Percentiles rank a stretch among this genome's conserved stretches.
These are phyloP conservation scores for Fusarium coffeatum DNA, from an alignment of 2,329 filamentous ascomycete species.

Conservation along the genomic window DNA sequence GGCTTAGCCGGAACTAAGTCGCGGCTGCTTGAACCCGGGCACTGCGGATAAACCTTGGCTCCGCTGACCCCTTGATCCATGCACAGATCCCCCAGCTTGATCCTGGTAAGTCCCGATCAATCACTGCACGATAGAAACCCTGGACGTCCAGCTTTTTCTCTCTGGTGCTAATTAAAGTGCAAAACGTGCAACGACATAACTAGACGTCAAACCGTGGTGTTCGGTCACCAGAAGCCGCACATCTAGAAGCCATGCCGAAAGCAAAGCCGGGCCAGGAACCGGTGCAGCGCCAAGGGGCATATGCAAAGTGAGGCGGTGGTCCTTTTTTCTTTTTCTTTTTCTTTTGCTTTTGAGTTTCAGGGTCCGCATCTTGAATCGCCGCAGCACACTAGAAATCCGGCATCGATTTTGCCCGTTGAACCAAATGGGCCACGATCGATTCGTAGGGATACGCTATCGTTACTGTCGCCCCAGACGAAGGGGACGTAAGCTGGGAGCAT, in stretches of 20 bases:
- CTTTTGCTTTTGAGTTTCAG: slow-evolving; percentile 22
- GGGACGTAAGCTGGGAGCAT: slow-evolving; percentile 10
- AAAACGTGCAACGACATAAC: neutral
- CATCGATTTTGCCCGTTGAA: slow-evolving; percentile 20
- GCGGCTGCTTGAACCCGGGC: slow-evolving; percentile 12
- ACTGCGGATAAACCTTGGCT: slow-evolving; percentile 37
- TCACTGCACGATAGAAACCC: slow-evolving; percentile 30
- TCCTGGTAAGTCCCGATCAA: slow-evolving; percentile 35
- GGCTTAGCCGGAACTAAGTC: slow-evolving; percentile 20
- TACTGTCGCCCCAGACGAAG: neutral
- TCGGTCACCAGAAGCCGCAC: neutral
- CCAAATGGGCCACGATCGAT: slow-evolving; percentile 31
- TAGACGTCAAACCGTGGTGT: neutral
- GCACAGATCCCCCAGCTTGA: slow-evolving; percentile 40
- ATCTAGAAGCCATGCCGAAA: neutral
- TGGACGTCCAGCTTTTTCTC: neutral
- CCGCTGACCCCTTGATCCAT: slow-evolving; percentile 32
- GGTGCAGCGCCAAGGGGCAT: neutral
- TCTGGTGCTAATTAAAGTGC: slow-evolving; percentile 8
- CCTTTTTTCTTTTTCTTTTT: neutral
- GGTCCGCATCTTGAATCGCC: slow-evolving; percentile 9
- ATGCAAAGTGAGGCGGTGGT: neutral
- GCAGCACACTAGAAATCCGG: slow-evolving; percentile 2
- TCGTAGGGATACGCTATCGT: slow-evolving; percentile 18
- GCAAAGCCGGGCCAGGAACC: slow-evolving; percentile 1